Percentiles rank a stretch among this genome's conserved stretches.
Evolutionary conservation across 2,329 filamentous ascomycete genomes (phyloP).

Genomic region (Ophiostoma triangulosporum): DNA sequence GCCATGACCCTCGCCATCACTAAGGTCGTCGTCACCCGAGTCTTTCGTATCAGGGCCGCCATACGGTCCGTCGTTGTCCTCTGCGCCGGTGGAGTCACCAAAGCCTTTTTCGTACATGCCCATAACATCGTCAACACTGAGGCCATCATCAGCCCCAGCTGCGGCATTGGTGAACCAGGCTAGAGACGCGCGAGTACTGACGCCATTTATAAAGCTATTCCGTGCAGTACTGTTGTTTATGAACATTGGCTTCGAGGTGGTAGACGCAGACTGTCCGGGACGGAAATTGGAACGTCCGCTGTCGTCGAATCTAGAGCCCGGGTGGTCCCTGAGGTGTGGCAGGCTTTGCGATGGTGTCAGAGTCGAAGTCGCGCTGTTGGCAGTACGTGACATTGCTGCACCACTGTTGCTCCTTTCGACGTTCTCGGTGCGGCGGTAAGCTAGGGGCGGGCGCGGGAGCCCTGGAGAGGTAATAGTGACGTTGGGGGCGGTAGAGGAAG

Average conservation of each 20-base stretch:
- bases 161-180: constrained; percentile 33
- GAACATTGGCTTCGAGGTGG: constrained; percentile 39
- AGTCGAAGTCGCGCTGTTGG: background rate
- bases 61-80: constrained; percentile 23
- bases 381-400: background rate
- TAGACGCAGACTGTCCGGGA: constrained; percentile 41
- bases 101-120: constrained; percentile 56
- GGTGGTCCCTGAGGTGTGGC: constrained; percentile 15
- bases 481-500: background rate
- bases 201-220: constrained; percentile 69
- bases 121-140: constrained; percentile 55
- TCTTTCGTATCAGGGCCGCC: constrained; percentile 14
- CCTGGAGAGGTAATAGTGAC: constrained; percentile 12
- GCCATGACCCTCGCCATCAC: constrained; percentile 11
- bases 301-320: constrained; percentile 37
- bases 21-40: constrained; percentile 24
- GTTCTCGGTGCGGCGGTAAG: constrained; percentile 24
- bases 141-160: constrained; percentile 37
- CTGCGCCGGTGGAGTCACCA: constrained; percentile 33
- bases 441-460: constrained; percentile 19
- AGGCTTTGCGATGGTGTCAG: constrained; percentile 10
- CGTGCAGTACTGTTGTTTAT: constrained; percentile 52
- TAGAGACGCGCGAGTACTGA: constrained; percentile 51
- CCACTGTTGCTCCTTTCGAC: constrained; percentile 15
- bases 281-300: constrained; percentile 43